Evolutionary conservation across 176 grass and related monocot species (phyloP), one percentile per base, ranked within the genome.

Genomic region (Phoenix roebelenii): DNA sequence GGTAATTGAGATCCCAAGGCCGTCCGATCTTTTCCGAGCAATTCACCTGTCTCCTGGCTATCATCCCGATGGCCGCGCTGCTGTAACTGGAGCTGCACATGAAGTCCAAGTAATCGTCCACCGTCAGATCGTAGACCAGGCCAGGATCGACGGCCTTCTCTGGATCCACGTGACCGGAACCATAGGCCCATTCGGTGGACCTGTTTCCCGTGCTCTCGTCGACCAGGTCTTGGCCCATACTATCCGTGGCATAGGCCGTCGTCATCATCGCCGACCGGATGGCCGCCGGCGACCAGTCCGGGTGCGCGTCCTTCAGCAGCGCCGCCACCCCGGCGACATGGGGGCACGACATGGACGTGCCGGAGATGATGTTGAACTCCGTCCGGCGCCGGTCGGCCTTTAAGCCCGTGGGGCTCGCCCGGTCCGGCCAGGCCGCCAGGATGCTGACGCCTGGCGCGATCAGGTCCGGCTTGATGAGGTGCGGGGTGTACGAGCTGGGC

Each of bases 331-430:
- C 85, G 23, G 83, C 68, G 19, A 80, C 32, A 44, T 95, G 89
- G 3, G 85, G 89, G 68, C 85, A 83, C 24, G 89, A 49, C 89
- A 89, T 95, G 62, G 89, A 95, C 4, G 89, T 85, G 18, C 85
- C 82, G 14, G 80, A 88, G 16, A 89, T 32, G 72, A 89, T 65
- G 3, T 75, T 81, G 72, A 77, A 95, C 49, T 79, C 18, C 19
- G 80, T 65, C 3, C 60, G 74, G 56, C 83, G 66, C 1, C 23
- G 7, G 78, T 92, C 82, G 16, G 22, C 12, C 20, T 18, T 57
- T 5, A 70, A 39, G 2, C 30, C 54, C 0, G 79, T 61, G 0
- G 88, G 83, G 3, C 72, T 60, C 61, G 5, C 44, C 0, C 1
- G n/a, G 22, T 63, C 63, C 0, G 73, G 48, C 83, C 83, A 92